Conservation (phyloP, 2,329 filamentous ascomycete genomes). For the Bisporella sp. region DNA sequence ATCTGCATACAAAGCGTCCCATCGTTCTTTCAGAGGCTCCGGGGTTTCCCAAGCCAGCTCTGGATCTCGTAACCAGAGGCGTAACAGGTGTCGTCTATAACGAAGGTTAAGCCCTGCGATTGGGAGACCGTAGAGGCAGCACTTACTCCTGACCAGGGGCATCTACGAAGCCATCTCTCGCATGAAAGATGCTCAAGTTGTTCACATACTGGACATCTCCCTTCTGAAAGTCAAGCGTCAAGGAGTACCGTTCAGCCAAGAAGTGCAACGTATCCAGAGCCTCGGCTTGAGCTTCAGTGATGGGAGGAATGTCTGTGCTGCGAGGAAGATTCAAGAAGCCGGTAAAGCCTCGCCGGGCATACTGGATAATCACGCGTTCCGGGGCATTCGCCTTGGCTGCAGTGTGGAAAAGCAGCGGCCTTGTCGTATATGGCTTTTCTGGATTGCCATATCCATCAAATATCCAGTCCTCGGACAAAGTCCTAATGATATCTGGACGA, state of each 20-base stretch:
- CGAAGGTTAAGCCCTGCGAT: conserved; percentile 2
- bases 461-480: conserved; percentile 40
- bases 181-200: conserved; percentile 40
- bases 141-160: conserved; percentile 26
- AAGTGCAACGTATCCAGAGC: conserved; percentile 40
- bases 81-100: conserved; percentile 33
- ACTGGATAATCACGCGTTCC: conserved; percentile 52
- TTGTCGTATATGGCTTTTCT: conserved; percentile 36
- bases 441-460: conserved; percentile 34
- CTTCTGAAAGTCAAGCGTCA: conserved; percentile 31
- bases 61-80: conserved; percentile 37
- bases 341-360: conserved; percentile 51
- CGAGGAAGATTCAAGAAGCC: conserved; percentile 49
- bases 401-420: conserved; percentile 51
- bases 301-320: conserved; percentile 45
- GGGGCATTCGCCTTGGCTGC: conserved; percentile 37
- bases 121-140: neutral
- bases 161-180: conserved; percentile 36
- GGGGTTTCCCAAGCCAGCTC: conserved; percentile 36
- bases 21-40: conserved; percentile 32
- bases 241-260: conserved; percentile 30
- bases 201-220: conserved; percentile 40
- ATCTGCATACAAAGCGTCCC: conserved; percentile 44
- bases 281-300: conserved; percentile 37
- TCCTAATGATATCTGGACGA: conserved; percentile 45